Evolutionary conservation across 352 stramenopile species (phyloP).

Genomic region (Globisporangium viniferum): DNA sequence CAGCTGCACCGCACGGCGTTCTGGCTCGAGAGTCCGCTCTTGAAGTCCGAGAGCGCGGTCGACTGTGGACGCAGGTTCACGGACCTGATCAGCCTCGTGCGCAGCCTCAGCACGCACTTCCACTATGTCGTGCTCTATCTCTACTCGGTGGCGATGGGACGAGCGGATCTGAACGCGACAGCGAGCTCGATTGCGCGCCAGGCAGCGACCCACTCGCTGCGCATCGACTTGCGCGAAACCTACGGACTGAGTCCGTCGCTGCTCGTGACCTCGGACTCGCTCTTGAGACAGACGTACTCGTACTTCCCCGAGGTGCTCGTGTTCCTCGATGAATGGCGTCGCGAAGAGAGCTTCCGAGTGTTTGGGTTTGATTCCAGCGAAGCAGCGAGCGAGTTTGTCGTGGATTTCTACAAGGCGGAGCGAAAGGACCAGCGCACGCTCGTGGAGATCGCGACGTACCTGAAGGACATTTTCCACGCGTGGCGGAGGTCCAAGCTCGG

Average conservation of each 20-base stretch:
- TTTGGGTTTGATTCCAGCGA: conserved; percentile 27
- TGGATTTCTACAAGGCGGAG: conserved; percentile 3
- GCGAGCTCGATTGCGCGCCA: conserved; percentile 8
- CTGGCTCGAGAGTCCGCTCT: conserved; percentile 23
- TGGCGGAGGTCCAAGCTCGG: conserved; percentile 14
- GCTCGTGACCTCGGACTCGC: neutral
- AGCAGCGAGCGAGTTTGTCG: conserved; percentile 6
- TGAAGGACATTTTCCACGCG: conserved; percentile 16
- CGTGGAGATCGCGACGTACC: neutral
- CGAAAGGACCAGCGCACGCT: conserved; percentile 2
- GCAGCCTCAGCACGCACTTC: conserved; percentile 32
- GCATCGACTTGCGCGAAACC: conserved; percentile 3
- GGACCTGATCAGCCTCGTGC: conserved; percentile 23
- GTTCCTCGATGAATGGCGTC: conserved; percentile 56
- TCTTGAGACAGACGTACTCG: conserved; percentile 58
- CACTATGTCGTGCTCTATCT: conserved; percentile 43
- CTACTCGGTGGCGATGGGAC: conserved; percentile 40
- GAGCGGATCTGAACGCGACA: conserved; percentile 16
- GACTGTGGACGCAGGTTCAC: conserved; percentile 29
- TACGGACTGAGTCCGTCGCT: conserved; percentile 6
- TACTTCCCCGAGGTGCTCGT: conserved; percentile 70
- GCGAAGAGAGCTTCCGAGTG: conserved; percentile 38
- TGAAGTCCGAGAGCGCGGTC: conserved; percentile 6
- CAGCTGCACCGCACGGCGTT: conserved; percentile 22
- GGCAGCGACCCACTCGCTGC: neutral